These are phyloP conservation scores for Anthracocystis setariae DNA, from an alignment of 1,284 basidiomycete species.

Conservation along the genomic window DNA sequence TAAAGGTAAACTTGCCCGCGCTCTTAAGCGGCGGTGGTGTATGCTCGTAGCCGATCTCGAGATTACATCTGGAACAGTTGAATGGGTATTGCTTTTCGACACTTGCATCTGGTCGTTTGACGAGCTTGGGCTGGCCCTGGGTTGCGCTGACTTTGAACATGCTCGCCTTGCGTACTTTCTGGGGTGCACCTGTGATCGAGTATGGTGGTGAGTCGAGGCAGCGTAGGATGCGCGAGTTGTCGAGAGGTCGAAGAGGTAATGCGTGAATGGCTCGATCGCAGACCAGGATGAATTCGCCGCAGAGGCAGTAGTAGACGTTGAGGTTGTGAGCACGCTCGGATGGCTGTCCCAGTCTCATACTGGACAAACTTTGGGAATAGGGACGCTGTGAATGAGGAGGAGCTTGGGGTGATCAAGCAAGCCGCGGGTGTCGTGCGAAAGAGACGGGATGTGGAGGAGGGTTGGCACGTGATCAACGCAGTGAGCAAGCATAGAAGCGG, in stretches of 20 bases:
- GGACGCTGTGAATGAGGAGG: background rate
- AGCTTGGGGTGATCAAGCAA: background rate
- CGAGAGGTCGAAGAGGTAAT: slow-evolving; percentile 54
- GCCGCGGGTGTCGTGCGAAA: slow-evolving; percentile 24
- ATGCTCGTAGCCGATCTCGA: slow-evolving; percentile 61
- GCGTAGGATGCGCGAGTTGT: slow-evolving; percentile 53
- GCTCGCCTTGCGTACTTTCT: slow-evolving; percentile 31
- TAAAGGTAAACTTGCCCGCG: slow-evolving; percentile 59
- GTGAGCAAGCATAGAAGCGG: no score
- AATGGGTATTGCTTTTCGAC: slow-evolving; percentile 61
- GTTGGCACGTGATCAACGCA: slow-evolving; percentile 31
- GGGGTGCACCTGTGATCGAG: slow-evolving; percentile 29
- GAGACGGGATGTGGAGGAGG: slow-evolving; percentile 12
- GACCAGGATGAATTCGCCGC: slow-evolving; percentile 64
- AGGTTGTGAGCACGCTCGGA: slow-evolving; percentile 13
- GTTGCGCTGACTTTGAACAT: slow-evolving; percentile 62
- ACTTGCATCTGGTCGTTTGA: slow-evolving; percentile 43
- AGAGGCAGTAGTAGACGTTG: slow-evolving; percentile 63
- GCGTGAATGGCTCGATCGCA: slow-evolving; percentile 39
- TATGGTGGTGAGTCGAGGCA: slow-evolving; percentile 49
- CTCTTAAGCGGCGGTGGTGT: slow-evolving; percentile 64
- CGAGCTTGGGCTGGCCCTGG: slow-evolving; percentile 42
- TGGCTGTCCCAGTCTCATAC: background rate
- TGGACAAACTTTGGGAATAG: background rate
- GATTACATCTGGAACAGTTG: slow-evolving; percentile 56